Base-by-base conservation (phyloP, 805 yeast genomes). In the Ogataea ganodermae region DNA sequence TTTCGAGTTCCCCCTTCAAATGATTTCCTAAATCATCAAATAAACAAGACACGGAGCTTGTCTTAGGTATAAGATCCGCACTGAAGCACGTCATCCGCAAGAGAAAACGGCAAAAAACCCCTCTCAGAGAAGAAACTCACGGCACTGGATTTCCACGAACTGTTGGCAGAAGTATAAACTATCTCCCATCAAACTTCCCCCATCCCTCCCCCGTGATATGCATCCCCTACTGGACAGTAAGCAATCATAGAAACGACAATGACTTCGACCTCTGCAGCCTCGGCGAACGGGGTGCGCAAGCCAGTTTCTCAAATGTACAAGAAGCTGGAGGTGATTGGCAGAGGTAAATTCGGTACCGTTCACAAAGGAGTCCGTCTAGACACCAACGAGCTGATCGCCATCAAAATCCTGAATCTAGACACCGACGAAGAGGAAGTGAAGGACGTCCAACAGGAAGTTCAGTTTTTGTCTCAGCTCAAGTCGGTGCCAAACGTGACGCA, bases 261-360 rank as follows among this genome's bases (percentile, higher is more conserved):
- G 40, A 23, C 40, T 14, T 22, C 31, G 13, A 23, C 40, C 8
- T 24, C 30, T 13, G 18, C 43, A 16, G 14, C 26, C 14, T 22
- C 39, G 4, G 22, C 28, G 28, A 20, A 22, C 18, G 28, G 16
- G 30, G 14, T 14, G 24, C 49, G 27, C 7, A 40, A 41, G 35
- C 49, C 61, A 1, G 61, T 55, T 9, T 56, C 55, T 31, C 68
- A 56, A 60, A 59, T 78, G 45, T 90, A 84, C 69, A 83, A 85
- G 59, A 77, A 96, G 39, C 84, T 92, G 12, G 97, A 94, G 68
- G 84, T 90, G 27, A 86, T 95, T 12, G 99, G 99, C 7, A 78
- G 95, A 49, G 99, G 99, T 18, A 94, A 90, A 71, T 94, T 94
- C 67, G 99, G 99, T 38, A 84, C 91, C 21, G 99, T 94, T 4